Evolutionary conservation across 805 yeast genomes (phyloP).

Genomic region (Zygosaccharomyces bisporus): DNA sequence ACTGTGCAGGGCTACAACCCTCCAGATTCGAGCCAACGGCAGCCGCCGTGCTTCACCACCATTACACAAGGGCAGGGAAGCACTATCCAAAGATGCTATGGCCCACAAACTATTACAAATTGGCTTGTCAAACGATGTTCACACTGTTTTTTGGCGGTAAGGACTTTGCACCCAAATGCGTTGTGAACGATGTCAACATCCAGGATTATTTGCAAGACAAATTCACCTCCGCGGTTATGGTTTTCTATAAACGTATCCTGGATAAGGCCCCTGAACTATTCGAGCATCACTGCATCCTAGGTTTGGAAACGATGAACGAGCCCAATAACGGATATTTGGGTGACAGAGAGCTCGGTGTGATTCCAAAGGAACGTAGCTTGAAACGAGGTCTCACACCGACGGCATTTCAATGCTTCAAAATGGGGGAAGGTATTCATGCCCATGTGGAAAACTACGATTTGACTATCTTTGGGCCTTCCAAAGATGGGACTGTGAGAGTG

Average conservation of each 20-base stretch:
- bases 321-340: constrained; percentile 78
- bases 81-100: constrained; percentile 81
- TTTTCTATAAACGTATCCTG: constrained; percentile 43
- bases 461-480: constrained; percentile 72
- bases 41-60: constrained; percentile 76
- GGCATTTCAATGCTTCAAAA: constrained; percentile 61
- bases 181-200: constrained; percentile 66
- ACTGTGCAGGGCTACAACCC: constrained; percentile 86
- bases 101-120: constrained; percentile 79
- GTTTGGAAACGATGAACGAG: constrained; percentile 82
- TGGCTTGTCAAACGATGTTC: constrained; percentile 78
- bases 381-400: constrained; percentile 82
- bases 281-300: constrained; percentile 47
- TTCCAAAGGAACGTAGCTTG: constrained; percentile 63
- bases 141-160: constrained; percentile 80
- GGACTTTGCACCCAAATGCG: constrained; percentile 69
- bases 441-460: constrained; percentile 68
- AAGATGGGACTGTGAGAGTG: constrained; percentile 50
- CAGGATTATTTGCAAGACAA: constrained; percentile 72
- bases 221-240: constrained; percentile 51
- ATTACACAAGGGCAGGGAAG: constrained; percentile 43
- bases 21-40: constrained; percentile 63
- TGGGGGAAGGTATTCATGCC: constrained; percentile 75
- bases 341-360: constrained; percentile 45
- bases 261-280: constrained; percentile 44